Base-by-base conservation (phyloP, 495 filamentous ascomycete genomes). In the Xylaria bambusicola region DNA sequence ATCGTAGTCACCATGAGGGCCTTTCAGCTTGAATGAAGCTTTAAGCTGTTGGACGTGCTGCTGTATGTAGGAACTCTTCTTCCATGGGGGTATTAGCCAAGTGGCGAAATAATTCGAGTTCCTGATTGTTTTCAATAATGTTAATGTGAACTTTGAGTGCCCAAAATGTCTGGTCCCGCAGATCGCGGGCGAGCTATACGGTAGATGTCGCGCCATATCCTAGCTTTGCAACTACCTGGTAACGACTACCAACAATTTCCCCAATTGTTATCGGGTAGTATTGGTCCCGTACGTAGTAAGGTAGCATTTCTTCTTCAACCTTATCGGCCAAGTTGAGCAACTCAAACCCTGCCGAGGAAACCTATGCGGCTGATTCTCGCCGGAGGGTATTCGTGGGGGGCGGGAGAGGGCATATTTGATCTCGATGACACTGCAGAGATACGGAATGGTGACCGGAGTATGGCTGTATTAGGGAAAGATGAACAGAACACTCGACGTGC, bases 221-320 rank as follows among this genome's bases (percentile, higher is more conserved):
- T 17, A 63, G 61, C 61, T 63, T 61, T 24, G 57, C 20, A 20
- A 55, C 56, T 38, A 60, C 50, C 33, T 61, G 61, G 20, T 61
- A 61, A 33, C 51, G 47, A 9, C 57, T 55, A 29, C 56, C 21
- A 15, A 62, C 17, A 24, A 63, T 57, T 33, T 27, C 52, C 44
- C 61, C 61, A 18, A 63, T 52, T n/a, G 42, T 48, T 21, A 60
- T 60, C 31, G 61, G 61, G 55, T 63, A 63, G 45, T 54, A 63
- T 12, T 54, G 18, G 38, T 65, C 45, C 31, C 26, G 31, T 18
- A 29, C 31, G 55, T 60, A 66, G 29, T 52, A 50, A 27, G 48
- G 36, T 58, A 55, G 42, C 49, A 29, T 46, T 47, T 66, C 63
- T 60, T 66, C 63, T 63, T 66, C 63, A 51, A 63, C 52, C 53